Base-by-base conservation (phyloP, 176 grass and related monocot genomes). In the Hyparrhenia diplandra region DNA sequence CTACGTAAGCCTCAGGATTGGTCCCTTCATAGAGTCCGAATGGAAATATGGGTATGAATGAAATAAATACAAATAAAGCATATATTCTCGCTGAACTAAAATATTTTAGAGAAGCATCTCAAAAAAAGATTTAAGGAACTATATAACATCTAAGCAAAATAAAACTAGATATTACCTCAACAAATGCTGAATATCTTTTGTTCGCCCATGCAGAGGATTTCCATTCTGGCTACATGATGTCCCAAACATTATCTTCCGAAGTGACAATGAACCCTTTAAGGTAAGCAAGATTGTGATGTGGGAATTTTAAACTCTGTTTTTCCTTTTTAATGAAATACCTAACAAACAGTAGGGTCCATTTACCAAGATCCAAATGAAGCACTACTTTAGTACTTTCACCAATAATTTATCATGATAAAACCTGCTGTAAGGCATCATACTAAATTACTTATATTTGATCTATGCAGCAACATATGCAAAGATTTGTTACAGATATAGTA, bases 21-120 rank as follows among this genome's bases (percentile, higher is more conserved):
- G 95, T 60, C 95, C 95, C 20, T 98, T 95, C 57, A 79, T 93
- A 37, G 83, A 95, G 73, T 73, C 95, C 0, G 95, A 98, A 82
- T 98, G 95, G 95, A 94, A 93, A 70, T 98, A 98, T 30, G 95
- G 95, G 92, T 98, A 95, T 35, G 68, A 21, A 65, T 66, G 21
- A n/a, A 79, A 14, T 8, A n/a, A 39, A 79, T 23, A 32, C 25
- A 25, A 16, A 29, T 68, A 51, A 0, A 34, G 17, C 41, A 54
- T 17, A 72, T 10, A 77, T 64, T 13, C 13, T 77, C 30, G 62
- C 2, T 27, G 16, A 43, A 8, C 13, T 35, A 36, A n/a, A 72
- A 31, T 65, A n/a, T 21, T 64, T 76, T 30, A 60, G 25, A 61
- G 10, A 42, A 71, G 12, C 12, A 11, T 28, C 25, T 14, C 11